These are phyloP conservation scores for Pyronema domesticum DNA, from an alignment of 495 filamentous ascomycete genomes.

Conservation along the genomic window DNA sequence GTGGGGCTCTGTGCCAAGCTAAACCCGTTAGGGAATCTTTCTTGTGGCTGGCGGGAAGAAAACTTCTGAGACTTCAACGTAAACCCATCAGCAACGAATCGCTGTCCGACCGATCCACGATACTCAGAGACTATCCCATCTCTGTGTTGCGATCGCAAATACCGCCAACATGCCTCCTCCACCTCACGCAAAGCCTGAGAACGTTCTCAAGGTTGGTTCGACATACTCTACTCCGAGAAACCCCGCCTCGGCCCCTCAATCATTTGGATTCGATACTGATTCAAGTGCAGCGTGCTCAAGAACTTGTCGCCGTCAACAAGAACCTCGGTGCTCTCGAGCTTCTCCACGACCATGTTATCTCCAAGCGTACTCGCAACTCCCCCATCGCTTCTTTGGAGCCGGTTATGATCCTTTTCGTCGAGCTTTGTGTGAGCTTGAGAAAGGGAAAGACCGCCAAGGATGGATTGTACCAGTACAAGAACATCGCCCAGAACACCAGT, in stretches of 20 bases:
- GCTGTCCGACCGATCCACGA: not conserved
- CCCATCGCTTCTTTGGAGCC: constrained; percentile 93
- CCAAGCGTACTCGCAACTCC: constrained; percentile 90
- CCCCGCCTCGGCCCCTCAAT: not conserved
- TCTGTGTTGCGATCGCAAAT: not conserved
- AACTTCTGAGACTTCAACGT: not conserved
- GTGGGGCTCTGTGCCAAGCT: no score
- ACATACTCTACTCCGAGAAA: not conserved
- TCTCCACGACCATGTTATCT: constrained; percentile 97
- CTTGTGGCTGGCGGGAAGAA: not conserved
- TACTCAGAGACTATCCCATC: not conserved
- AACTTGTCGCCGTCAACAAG: constrained; percentile 95
- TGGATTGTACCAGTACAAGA: constrained; percentile 98
- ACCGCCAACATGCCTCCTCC: constrained; percentile 65
- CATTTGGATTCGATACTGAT: not conserved
- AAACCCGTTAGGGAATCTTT: no score
- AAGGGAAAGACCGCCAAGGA: constrained; percentile 98
- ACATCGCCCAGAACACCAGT: constrained; percentile 96
- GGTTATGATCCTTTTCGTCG: constrained; percentile 93
- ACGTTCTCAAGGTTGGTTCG: constrained; percentile 68
- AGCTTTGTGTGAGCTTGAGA: constrained; percentile 86
- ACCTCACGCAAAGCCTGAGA: constrained; percentile 93
- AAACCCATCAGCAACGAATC: not conserved
- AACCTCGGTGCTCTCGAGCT: constrained; percentile 76
- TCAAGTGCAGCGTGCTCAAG: constrained; percentile 56